These are phyloP conservation scores for Pythium rishiriense DNA, from an alignment of 352 stramenopile genomes.

Conservation along the genomic window DNA sequence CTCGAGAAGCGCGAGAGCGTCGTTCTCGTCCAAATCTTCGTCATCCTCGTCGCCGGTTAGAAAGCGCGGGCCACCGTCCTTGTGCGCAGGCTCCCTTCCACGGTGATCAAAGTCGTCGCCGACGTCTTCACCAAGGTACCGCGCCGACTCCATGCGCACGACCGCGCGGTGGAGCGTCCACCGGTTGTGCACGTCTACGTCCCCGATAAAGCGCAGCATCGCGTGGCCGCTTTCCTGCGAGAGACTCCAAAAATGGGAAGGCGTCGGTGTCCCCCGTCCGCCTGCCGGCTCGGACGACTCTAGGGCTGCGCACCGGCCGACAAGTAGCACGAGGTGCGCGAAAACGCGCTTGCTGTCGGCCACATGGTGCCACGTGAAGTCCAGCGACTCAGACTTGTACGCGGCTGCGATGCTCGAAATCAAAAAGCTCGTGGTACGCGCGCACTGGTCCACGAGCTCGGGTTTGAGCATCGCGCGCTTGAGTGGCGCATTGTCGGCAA, in stretches of 20 bases:
- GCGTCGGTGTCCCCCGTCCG: constrained; percentile 23
- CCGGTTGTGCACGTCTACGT: constrained; percentile 61
- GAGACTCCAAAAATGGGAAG: constrained; percentile 69
- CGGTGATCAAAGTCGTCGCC: constrained; percentile 17
- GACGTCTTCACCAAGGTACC: constrained; percentile 33
- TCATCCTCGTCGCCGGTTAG: constrained; percentile 7
- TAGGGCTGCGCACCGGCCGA: constrained; percentile 52
- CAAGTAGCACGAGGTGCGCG: constrained; percentile 59
- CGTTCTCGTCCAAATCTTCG: constrained; percentile 57
- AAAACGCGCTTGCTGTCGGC: constrained; percentile 59
- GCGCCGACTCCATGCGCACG: constrained; percentile 58
- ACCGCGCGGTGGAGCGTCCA: constrained; percentile 57
- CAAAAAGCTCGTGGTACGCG: constrained; percentile 66
- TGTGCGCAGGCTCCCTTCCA: neutral
- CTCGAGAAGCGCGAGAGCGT: constrained; percentile 59
- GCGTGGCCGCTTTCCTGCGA: constrained; percentile 44
- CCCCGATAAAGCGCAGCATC: constrained; percentile 55
- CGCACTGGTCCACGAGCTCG: constrained; percentile 61
- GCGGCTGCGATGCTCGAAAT: constrained; percentile 42
- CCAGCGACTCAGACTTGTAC: constrained; percentile 44
- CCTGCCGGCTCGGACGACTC: neutral
- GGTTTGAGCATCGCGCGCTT: constrained; percentile 52
- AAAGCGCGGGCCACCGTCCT: neutral
- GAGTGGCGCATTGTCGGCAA: constrained; percentile 43
- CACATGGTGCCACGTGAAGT: constrained; percentile 51